Evolutionary conservation across 1,284 basidiomycete species (phyloP).

Genomic region (Inonotus obliquus): DNA sequence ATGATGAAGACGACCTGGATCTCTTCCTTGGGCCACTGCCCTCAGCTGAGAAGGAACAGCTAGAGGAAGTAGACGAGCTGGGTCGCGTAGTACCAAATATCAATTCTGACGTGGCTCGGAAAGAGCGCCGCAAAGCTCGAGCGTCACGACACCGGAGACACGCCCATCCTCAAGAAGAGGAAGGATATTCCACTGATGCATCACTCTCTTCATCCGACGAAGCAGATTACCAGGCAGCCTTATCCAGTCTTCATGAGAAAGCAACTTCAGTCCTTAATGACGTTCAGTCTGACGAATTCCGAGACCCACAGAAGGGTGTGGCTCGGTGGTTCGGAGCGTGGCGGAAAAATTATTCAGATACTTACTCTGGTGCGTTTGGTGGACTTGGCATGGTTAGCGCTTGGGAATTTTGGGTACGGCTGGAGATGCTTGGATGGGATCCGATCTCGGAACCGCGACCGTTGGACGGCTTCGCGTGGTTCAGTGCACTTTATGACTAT

Average conservation of each 20-base stretch:
- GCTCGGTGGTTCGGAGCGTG: slow-evolving; percentile 74
- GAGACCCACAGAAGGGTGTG: slow-evolving; percentile 73
- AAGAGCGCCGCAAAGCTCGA: slow-evolving; percentile 53
- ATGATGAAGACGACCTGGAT: slow-evolving; percentile 81
- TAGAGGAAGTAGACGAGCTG: slow-evolving; percentile 59
- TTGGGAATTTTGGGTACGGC: slow-evolving; percentile 93
- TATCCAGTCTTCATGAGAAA: slow-evolving; percentile 48
- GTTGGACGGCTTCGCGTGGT: slow-evolving; percentile 84
- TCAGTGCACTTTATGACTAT: slow-evolving; percentile 72
- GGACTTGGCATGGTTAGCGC: slow-evolving; percentile 85
- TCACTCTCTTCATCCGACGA: slow-evolving; percentile 62
- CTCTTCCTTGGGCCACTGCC: slow-evolving; percentile 63
- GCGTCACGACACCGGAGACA: slow-evolving; percentile 43
- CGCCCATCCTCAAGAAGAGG: slow-evolving; percentile 49
- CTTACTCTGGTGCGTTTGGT: slow-evolving; percentile 86
- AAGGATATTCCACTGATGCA: slow-evolving; percentile 85
- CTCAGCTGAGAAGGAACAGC: slow-evolving; percentile 26
- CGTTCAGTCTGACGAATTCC: slow-evolving; percentile 84
- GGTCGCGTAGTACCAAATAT: slow-evolving; percentile 48
- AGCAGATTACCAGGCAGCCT: slow-evolving; percentile 65
- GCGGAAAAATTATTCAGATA: slow-evolving; percentile 74
- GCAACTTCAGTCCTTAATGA: slow-evolving; percentile 68
- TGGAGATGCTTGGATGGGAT: slow-evolving; percentile 87
- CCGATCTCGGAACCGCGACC: slow-evolving; percentile 52
- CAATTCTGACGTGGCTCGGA: slow-evolving; percentile 42